Percentiles rank a stretch among this genome's conserved stretches.
These are phyloP conservation scores for Botrytis deweyae DNA, from an alignment of 2,329 filamentous ascomycete genomes.

Conservation along the genomic window DNA sequence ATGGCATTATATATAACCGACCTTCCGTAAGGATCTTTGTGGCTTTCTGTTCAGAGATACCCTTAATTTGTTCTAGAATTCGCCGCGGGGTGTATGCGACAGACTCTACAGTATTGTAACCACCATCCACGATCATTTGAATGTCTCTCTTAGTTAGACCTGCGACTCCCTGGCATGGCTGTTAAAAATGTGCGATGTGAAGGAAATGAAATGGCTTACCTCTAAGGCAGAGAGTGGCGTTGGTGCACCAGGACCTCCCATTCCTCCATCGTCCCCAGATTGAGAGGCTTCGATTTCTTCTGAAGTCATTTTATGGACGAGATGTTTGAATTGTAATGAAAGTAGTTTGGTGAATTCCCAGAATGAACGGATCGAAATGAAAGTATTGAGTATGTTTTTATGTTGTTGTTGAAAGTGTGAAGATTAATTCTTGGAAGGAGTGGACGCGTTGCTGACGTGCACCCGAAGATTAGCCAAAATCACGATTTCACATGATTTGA, in stretches of 20 bases:
- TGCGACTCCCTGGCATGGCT: constrained; percentile 66
- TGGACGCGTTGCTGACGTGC: constrained; percentile 18
- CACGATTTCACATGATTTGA: constrained; percentile 19
- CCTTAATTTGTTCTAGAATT: constrained; percentile 90
- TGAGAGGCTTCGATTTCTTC: constrained; percentile 59
- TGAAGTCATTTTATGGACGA: constrained; percentile 29
- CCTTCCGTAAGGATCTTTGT: constrained; percentile 88
- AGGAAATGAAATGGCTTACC: constrained; percentile 49
- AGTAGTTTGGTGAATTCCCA: background rate
- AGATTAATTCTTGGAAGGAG: constrained; percentile 1
- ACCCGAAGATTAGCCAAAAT: constrained; percentile 11
- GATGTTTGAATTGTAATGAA: background rate
- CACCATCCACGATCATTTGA: constrained; percentile 85
- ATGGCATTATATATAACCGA: constrained; percentile 40
- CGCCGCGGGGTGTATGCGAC: constrained; percentile 88
- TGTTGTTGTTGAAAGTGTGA: background rate
- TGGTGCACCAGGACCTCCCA: constrained; percentile 86
- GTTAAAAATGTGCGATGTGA: background rate
- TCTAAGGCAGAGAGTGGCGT: constrained; percentile 84
- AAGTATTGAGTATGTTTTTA: background rate
- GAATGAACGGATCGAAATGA: background rate
- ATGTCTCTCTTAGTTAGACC: constrained; percentile 95
- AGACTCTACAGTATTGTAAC: constrained; percentile 92
- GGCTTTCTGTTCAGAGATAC: constrained; percentile 96
- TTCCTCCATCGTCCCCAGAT: constrained; percentile 70